A percentile compares a stretch with the other conserved stretches of the same genome.
Conservation (phyloP, 768 basidiomycete species). For the Mycena latifolia region DNA sequence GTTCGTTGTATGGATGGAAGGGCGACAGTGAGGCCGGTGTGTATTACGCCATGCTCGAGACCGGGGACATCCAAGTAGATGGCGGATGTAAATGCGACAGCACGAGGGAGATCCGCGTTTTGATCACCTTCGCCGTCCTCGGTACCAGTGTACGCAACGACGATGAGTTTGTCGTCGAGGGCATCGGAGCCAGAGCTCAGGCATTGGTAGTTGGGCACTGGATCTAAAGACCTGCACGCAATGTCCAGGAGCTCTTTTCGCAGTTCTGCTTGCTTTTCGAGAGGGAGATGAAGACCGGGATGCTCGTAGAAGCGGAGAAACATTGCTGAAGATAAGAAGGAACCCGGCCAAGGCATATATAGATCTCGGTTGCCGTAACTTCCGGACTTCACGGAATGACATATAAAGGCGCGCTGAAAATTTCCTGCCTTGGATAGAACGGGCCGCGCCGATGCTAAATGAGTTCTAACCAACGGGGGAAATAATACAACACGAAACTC, state of each 20-base stretch:
- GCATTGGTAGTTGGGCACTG: constrained; percentile 27
- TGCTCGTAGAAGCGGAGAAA: constrained; percentile 24
- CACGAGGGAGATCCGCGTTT: background rate
- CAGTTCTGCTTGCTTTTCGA: constrained; percentile 1
- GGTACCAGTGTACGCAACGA: constrained; percentile 18
- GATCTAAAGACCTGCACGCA: constrained; percentile 10
- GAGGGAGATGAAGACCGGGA: constrained; percentile 15
- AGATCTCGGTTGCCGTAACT: background rate
- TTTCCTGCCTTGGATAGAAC: no score
- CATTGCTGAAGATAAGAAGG: background rate
- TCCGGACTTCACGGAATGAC: no score
- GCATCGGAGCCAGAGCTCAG: constrained; percentile 22
- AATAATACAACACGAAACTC: no score
- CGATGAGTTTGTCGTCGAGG: constrained; percentile 25
- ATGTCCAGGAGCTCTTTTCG: constrained; percentile 13
- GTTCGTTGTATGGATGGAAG: constrained; percentile 10
- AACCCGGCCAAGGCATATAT: background rate
- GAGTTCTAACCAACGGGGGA: no score
- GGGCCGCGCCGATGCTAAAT: no score
- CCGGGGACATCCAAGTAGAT: constrained; percentile 19
- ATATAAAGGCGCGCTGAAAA: no score
- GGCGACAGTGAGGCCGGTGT: constrained; percentile 28
- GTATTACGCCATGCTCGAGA: constrained; percentile 10
- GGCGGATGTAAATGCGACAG: constrained; percentile 26
- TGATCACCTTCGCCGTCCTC: background rate